phyloP scores from a whole-genome alignment of 2,329 filamentous ascomycete species.

The Waltergamsia citrina region DNA sequence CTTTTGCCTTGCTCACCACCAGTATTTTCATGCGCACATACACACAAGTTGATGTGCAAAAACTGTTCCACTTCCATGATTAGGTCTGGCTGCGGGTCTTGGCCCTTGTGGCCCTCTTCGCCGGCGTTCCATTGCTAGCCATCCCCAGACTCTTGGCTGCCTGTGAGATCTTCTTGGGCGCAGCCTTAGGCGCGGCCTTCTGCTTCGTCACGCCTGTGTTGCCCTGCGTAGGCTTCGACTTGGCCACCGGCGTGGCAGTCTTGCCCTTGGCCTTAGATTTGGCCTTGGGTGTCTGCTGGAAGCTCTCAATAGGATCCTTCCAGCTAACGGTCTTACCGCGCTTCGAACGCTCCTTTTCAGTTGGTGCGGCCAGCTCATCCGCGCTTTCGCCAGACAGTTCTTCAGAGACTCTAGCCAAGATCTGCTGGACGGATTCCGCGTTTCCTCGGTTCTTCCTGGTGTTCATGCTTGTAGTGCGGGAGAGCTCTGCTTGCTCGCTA shows the following conservation, averaged over 20 bases:
- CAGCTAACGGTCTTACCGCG: conserved; percentile 21
- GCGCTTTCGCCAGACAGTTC: conserved; percentile 11
- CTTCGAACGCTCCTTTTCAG: conserved; percentile 7
- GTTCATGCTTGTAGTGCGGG: conserved; percentile 21
- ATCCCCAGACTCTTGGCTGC: conserved; percentile 21
- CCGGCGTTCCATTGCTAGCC: conserved; percentile 23
- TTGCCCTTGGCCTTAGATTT: conserved; percentile 9
- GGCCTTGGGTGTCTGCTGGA: conserved; percentile 10
- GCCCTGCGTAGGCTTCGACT: conserved; percentile 5
- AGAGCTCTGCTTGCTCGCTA: conserved; percentile 21
- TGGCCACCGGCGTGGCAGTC: conserved; percentile 3
- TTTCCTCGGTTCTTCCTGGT: conserved; percentile 24
- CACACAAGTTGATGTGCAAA: no score
- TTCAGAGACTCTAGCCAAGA: conserved; percentile 19
- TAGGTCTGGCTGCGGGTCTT: neutral
- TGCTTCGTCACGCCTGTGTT: conserved; percentile 16
- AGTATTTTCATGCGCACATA: no score
- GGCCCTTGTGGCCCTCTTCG: conserved; percentile 10
- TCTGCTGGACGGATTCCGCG: conserved; percentile 22
- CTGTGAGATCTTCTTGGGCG: conserved; percentile 9
- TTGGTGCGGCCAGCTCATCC: conserved; percentile 7
- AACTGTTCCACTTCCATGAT: no score
- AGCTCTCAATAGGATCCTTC: conserved; percentile 20
- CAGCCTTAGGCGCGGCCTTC: conserved; percentile 13
- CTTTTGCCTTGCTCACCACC: no score